These are phyloP conservation scores for Tetrapisispora phaffii DNA, from an alignment of 805 yeast genomes.

Conservation along the genomic window DNA sequence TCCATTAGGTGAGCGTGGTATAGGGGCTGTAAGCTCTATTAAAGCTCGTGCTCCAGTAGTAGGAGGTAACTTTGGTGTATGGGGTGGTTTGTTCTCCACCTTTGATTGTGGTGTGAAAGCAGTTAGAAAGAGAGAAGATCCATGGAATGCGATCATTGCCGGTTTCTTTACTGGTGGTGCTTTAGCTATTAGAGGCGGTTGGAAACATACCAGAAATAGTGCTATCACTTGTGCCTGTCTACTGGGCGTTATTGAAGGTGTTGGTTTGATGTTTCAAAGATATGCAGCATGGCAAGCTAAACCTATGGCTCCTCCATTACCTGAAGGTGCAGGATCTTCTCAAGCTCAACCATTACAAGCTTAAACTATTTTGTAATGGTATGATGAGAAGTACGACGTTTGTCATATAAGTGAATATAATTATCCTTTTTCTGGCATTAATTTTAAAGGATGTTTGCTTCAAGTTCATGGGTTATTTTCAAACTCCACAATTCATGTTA, in stretches of 20 bases:
- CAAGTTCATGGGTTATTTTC: neutral
- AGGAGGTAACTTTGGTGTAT: conserved; percentile 97
- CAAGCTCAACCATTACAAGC: conserved; percentile 30
- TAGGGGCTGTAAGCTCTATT: conserved; percentile 82
- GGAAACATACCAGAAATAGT: conserved; percentile 91
- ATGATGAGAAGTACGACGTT: too few relatives aligned
- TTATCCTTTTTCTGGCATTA: neutral
- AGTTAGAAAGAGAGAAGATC: conserved; percentile 94
- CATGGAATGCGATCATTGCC: conserved; percentile 95
- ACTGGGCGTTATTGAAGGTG: conserved; percentile 95
- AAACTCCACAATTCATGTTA: neutral
- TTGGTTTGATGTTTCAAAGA: conserved; percentile 91
- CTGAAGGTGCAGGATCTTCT: conserved; percentile 28
- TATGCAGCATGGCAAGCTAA: conserved; percentile 75
- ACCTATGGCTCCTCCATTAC: conserved; percentile 54
- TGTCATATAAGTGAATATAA: neutral
- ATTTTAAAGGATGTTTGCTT: neutral
- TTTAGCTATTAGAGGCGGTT: conserved; percentile 95
- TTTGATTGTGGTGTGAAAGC: conserved; percentile 95
- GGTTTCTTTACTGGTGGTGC: conserved; percentile 98
- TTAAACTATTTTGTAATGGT: conserved; percentile 5
- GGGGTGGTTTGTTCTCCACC: conserved; percentile 97
- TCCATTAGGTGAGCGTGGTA: conserved; percentile 89
- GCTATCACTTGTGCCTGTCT: conserved; percentile 97
- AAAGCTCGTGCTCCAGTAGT: conserved; percentile 96